phyloP scores from a whole-genome alignment of 1,139 yeast species.

The Sugiyamaella xylanicola region DNA sequence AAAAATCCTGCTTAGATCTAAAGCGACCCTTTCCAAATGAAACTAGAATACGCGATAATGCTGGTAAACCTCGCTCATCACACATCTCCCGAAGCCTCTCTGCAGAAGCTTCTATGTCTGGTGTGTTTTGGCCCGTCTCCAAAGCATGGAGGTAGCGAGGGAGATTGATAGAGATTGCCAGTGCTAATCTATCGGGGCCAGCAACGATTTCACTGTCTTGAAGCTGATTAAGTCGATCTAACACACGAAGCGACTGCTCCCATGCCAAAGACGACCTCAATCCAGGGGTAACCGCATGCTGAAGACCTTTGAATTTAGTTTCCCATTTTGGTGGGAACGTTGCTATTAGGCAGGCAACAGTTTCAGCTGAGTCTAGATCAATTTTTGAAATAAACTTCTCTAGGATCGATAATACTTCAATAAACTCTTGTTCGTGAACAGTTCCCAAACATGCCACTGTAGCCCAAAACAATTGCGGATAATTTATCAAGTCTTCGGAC shows the following conservation, averaged over 20 bases:
- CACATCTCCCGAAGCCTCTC: conserved; percentile 60
- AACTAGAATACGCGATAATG: conserved; percentile 69
- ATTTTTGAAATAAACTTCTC: conserved; percentile 84
- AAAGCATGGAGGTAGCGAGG: conserved; percentile 85
- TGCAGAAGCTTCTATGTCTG: conserved; percentile 33
- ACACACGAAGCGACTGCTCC: conserved; percentile 72
- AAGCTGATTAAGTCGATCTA: conserved; percentile 69
- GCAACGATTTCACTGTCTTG: conserved; percentile 80
- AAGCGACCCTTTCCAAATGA: conserved; percentile 79
- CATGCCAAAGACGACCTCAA: conserved; percentile 77
- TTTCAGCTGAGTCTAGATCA: conserved; percentile 82
- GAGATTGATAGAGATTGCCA: conserved; percentile 73
- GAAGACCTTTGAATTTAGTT: conserved; percentile 88
- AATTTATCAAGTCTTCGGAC: conserved; percentile 74
- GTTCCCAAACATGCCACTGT: conserved; percentile 91
- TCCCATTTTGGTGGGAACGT: conserved; percentile 97
- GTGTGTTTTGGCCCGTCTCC: conserved; percentile 54
- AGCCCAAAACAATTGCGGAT: conserved; percentile 96
- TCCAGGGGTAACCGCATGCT: conserved; percentile 76
- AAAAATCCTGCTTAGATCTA: conserved; percentile 84
- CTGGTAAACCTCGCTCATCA: conserved; percentile 55
- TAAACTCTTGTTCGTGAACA: conserved; percentile 88
- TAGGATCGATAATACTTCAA: conserved; percentile 80
- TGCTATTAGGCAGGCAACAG: conserved; percentile 76
- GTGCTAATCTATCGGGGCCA: conserved; percentile 64